Base-by-base conservation (phyloP, 2,329 filamentous ascomycete species). In the Scedosporium boydii region DNA sequence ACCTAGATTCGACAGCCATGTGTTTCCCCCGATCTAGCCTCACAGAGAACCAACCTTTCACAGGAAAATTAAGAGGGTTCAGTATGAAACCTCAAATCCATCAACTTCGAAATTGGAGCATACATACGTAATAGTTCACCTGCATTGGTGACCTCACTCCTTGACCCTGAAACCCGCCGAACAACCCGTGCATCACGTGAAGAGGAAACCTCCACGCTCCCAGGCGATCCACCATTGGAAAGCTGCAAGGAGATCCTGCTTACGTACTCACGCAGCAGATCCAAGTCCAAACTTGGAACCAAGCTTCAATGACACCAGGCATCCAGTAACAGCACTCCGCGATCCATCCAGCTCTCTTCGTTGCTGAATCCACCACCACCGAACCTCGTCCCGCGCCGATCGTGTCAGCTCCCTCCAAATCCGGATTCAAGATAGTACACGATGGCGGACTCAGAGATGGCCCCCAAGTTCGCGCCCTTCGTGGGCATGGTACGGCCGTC, bases 381-480 rank as follows among this genome's bases (percentile, higher is more conserved):
- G 14, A 14, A 29, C 10, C 59, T 44, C 29, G n/a, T 29, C 42
- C 12, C 59, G 12, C 21, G 27, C 27, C 7, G 14, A n/a, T 55
- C 18, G 21, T 21, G 41, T 46, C 46, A 51, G 42, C 26, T n/a
- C 53, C 42, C 16, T 6, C n/a, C 18, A 42, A n/a, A 12, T 41
- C n/a, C n/a, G 18, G 18, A 38, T 38, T 14, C 34, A 61, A 55
- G n/a, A 26, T n/a, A 46, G 27, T 38, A 29, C 70, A 77, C 58
- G 65, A 85, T 85, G 83, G 77, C 75, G 62, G 69, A 82, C 68
- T 84, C 83, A 58, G 84, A 87, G 68, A 76, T 86, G 65, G 80
- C 87, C 64, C 90, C 90, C 69, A 90, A 89, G 77, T 93, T 93
- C 74, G 90, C 90, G 78, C 90, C 90, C 69, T 95, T 93, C 80